Conservation (phyloP, 306 rosid species). For the Malus fusca region DNA sequence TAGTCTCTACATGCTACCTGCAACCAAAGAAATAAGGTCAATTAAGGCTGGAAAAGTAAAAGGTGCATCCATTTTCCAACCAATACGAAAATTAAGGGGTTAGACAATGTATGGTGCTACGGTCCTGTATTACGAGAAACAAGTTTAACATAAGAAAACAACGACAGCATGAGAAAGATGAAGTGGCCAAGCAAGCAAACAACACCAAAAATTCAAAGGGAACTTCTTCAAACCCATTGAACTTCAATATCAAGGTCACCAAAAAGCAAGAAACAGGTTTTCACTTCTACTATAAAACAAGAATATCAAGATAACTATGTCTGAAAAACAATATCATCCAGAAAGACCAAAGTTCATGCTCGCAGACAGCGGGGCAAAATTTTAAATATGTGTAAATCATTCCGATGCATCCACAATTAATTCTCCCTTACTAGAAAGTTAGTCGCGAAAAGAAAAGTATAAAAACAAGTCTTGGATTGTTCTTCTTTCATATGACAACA, state of each 20-base stretch:
- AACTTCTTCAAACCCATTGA: not conserved
- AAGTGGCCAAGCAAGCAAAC: conserved; percentile 6
- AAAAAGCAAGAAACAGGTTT: not conserved
- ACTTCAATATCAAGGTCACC: not conserved
- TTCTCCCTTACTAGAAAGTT: not conserved
- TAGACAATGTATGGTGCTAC: not conserved
- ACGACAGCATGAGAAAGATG: conserved; percentile 1
- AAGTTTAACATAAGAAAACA: not conserved
- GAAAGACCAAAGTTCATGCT: not conserved
- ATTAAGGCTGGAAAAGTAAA: conserved; percentile 10
- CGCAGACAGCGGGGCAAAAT: not conserved
- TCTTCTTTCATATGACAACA: not conserved
- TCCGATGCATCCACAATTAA: not conserved
- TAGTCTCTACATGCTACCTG: conserved; percentile 87
- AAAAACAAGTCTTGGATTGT: not conserved
- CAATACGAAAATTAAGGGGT: conserved; percentile 1
- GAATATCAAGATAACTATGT: not conserved
- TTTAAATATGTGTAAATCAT: not conserved
- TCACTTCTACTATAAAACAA: conserved; percentile 2
- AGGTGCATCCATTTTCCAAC: conserved; percentile 3
- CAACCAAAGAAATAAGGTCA: conserved; percentile 7
- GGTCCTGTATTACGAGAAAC: not conserved
- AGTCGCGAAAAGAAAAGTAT: not conserved
- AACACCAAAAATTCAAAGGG: not conserved
- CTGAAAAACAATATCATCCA: not conserved